These are phyloP conservation scores for Pythium scleroteichum DNA, from an alignment of 352 stramenopile species.

Conservation along the genomic window DNA sequence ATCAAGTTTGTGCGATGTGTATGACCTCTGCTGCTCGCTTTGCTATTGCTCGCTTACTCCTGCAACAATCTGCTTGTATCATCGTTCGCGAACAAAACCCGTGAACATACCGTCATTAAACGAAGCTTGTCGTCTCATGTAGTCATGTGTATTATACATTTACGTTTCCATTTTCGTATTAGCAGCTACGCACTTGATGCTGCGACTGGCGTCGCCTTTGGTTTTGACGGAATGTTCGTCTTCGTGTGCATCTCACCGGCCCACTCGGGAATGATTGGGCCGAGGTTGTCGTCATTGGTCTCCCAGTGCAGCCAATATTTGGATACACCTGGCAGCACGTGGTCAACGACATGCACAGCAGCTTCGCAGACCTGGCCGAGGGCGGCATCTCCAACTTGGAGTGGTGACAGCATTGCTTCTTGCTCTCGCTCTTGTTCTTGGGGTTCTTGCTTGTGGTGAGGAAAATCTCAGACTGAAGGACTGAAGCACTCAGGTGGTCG, in stretches of 20 bases:
- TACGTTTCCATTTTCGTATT: no score
- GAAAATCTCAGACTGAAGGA: conserved; percentile 14
- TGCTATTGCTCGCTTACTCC: no score
- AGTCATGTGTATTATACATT: no score
- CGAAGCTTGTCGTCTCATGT: no score
- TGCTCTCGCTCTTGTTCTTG: conserved; percentile 4
- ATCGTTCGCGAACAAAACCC: no score
- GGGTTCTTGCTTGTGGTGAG: conserved; percentile 10
- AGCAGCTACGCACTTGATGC: conserved; percentile 4
- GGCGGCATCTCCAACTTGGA: conserved; percentile 41
- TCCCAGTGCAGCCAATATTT: conserved; percentile 52
- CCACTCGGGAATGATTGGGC: conserved; percentile 24
- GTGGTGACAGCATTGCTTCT: conserved; percentile 31
- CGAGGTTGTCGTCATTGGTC: conserved; percentile 22
- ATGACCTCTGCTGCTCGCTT: no score
- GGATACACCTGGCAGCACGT: conserved; percentile 47
- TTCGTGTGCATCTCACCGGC: conserved; percentile 6
- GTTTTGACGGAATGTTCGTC: not conserved
- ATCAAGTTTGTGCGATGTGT: no score
- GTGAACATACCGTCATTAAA: no score
- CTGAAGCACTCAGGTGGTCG: not conserved
- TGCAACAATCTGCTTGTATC: no score
- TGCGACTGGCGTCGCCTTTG: not conserved
- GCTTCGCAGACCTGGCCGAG: conserved; percentile 39
- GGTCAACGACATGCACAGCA: conserved; percentile 40